Base-by-base conservation (phyloP, 441 rosid species). In the Adansonia madagascariensis region DNA sequence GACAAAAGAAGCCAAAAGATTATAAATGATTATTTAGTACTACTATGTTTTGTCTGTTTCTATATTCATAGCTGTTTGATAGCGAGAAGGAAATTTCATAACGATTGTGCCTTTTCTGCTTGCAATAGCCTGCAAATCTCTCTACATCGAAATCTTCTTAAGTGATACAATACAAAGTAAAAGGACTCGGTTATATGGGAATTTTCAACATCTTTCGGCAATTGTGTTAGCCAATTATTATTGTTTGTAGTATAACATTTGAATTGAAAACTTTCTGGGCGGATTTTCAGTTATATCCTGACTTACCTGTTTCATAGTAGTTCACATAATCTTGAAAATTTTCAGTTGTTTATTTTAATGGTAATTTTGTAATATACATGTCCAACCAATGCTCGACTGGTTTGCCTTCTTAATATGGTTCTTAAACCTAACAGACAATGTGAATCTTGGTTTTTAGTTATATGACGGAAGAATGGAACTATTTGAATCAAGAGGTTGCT, bases 391-490 rank as follows among this genome's bases (percentile, higher is more conserved):
- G 31, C 20, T 72, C 47, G 10, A 27, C 69, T 79, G 57, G 17
- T 73, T 44, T 57, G 76, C 78, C 12, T 70, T 70, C 17, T 59
- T 74, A 15, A 35, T 18, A 27, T 76, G 43, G 55, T 49, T 74
- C 67, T 75, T 50, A 47, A 50, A 77, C 31, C 27, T 63, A 55
- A 65, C 9, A 52, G 66, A 77, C 75, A 57, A 22, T 77, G 47
- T 17, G 52, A 22, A 52, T 78, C 78, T 27, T 74, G 71, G 5
- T 71, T 67, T 82, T 70, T 85, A 97, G 99, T 39, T 93, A 73
- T 87, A 75, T 94, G 77, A 87, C 49, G 80, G 90, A 91, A 76
- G 98, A 97, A 87, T 94, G 99, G 98, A 84, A 83, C 57, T 90
- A 84, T 79, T 59, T 91, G 85, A 84, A 82, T 65, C 86, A 80